Conservation (phyloP, 2,329 filamentous ascomycete species). For the Penicillium sp. region DNA sequence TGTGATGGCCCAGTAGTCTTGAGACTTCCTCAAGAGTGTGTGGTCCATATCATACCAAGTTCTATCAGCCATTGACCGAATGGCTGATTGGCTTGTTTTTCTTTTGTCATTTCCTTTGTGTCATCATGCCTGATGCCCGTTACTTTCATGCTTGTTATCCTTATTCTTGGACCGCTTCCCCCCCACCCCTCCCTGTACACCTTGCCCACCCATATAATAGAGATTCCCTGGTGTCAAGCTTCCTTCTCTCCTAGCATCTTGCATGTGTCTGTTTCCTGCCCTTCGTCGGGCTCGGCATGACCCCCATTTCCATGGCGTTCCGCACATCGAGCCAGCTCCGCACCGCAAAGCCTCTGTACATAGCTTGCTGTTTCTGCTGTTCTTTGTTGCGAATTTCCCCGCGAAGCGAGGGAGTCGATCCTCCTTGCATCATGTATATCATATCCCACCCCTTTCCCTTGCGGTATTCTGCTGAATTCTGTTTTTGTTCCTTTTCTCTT, state of each 20-base stretch:
- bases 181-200: constrained; percentile 6
- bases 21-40: background rate
- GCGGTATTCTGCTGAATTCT: constrained; percentile 5
- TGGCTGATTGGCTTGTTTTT: constrained; percentile 8
- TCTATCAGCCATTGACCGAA: background rate
- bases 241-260: constrained; percentile 19
- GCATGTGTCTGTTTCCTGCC: constrained; percentile 20
- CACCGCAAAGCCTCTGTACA: constrained; percentile 22
- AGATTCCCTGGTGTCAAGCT: constrained; percentile 15
- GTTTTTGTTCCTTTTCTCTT: background rate
- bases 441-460: constrained; percentile 3
- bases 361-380: constrained; percentile 23
- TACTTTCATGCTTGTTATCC: constrained; percentile 13
- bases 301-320: constrained; percentile 16
- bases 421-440: constrained; percentile 29
- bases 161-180: constrained; percentile 1
- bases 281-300: constrained; percentile 7
- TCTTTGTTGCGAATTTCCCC: constrained; percentile 17
- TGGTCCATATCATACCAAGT: background rate
- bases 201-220: constrained; percentile 17
- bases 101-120: constrained; percentile 28
- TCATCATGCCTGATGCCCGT: constrained; percentile 21
- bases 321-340: constrained; percentile 18
- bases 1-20: constrained; percentile 74
- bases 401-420: constrained; percentile 20